A percentile compares a stretch with the other conserved stretches of the same genome.
Conservation (phyloP, 2,329 filamentous ascomycete species). For the Sporothrix variecibatus region DNA sequence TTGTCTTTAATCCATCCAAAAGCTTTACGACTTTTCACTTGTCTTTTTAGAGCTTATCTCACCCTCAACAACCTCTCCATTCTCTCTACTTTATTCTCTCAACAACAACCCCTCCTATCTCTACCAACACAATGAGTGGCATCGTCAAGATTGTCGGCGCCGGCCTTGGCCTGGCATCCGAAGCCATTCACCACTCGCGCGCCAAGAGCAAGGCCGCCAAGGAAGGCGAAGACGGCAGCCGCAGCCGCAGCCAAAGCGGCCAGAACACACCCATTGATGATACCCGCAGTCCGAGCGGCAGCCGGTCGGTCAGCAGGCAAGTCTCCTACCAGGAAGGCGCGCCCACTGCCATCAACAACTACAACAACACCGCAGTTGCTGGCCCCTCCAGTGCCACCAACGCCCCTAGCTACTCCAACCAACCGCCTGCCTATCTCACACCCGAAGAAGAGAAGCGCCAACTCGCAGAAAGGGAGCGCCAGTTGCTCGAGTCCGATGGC, state of each 20-base stretch:
- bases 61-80: background rate
- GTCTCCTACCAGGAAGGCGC: background rate
- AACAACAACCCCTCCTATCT: too few relatives aligned
- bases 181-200: conserved; percentile 32
- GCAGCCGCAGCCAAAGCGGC: conserved; percentile 11
- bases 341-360: background rate
- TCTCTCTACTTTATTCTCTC: background rate
- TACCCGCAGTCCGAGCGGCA: background rate
- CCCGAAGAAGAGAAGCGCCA: conserved; percentile 19
- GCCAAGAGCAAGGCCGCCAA: conserved; percentile 20
- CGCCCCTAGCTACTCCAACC: background rate
- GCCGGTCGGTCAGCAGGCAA: background rate
- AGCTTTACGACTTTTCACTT: too few relatives aligned
- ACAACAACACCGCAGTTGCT: background rate
- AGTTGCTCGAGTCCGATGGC: background rate
- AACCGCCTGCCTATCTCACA: conserved; percentile 2
- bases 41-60: too few relatives aligned
- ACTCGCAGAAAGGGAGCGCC: conserved; percentile 8
- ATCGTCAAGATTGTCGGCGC: conserved; percentile 22
- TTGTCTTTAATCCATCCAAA: background rate
- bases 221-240: background rate
- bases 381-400: background rate
- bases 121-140: conserved; percentile 4
- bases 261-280: background rate
- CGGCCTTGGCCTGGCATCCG: conserved; percentile 32